Conservation (phyloP, 768 basidiomycete genomes). For the Hirschioporus abietinus region DNA sequence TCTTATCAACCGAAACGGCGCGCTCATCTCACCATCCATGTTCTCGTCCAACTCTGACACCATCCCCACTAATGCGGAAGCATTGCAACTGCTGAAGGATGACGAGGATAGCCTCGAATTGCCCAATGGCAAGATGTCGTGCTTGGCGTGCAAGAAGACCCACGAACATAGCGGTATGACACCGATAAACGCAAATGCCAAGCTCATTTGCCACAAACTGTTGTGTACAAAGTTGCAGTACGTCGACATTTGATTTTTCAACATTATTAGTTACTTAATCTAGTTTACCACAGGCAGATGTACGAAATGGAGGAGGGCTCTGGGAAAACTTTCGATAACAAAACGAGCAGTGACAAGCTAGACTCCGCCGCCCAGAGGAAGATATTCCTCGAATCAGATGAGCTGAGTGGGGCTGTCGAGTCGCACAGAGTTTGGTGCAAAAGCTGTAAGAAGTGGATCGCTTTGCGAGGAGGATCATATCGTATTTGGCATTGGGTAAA, state of each 20-base stretch:
- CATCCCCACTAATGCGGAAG: too few species aligned
- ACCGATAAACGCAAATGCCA: background rate
- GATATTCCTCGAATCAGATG: background rate
- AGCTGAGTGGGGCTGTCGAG: background rate
- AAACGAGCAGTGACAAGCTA: too few species aligned
- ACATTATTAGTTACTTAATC: background rate
- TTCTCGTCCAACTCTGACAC: too few species aligned
- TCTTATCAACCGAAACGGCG: too few species aligned
- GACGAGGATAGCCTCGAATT: background rate
- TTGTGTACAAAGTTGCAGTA: background rate
- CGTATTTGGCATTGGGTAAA: too few species aligned
- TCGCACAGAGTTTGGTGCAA: background rate
- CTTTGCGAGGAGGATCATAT: background rate
- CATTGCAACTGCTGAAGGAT: too few species aligned
- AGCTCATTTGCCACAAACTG: background rate
- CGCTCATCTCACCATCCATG: too few species aligned
- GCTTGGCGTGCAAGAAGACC: background rate
- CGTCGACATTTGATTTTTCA: background rate
- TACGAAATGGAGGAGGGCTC: too few species aligned
- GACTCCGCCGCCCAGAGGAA: too few species aligned
- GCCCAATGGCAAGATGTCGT: background rate
- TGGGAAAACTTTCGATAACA: too few species aligned
- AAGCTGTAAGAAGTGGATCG: background rate
- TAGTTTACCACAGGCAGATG: too few species aligned
- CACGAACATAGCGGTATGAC: background rate